These are phyloP conservation scores for Pythium coloratum DNA, from an alignment of 352 stramenopile species.

Conservation along the genomic window DNA sequence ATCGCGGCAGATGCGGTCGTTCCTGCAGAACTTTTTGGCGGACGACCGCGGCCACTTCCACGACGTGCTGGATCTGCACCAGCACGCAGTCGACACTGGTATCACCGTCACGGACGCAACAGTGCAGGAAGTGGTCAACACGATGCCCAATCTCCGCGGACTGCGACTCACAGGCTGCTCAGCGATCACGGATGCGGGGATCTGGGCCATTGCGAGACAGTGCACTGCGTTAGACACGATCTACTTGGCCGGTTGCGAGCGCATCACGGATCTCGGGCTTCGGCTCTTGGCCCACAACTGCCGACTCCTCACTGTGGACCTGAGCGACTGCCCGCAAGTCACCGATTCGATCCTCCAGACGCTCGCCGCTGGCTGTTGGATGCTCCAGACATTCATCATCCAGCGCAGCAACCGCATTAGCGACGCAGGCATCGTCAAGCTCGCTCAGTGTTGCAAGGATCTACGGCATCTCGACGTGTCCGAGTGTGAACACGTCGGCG, in stretches of 20 bases:
- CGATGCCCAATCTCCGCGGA: constrained; percentile 62
- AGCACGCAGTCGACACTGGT: constrained; percentile 87
- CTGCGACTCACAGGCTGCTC: constrained; percentile 67
- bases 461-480: constrained; percentile 84
- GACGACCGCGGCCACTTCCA: constrained; percentile 74
- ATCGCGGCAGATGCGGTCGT: constrained; percentile 84
- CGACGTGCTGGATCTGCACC: constrained; percentile 75
- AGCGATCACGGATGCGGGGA: constrained; percentile 84
- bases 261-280: constrained; percentile 88
- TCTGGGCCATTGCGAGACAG: constrained; percentile 86
- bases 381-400: constrained; percentile 81
- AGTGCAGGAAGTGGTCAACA: constrained; percentile 87
- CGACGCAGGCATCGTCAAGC: constrained; percentile 83
- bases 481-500: constrained; percentile 81
- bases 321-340: constrained; percentile 84
- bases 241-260: constrained; percentile 71
- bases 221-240: constrained; percentile 71
- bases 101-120: constrained; percentile 88
- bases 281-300: constrained; percentile 89
- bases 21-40: constrained; percentile 90
- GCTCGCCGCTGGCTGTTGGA: constrained; percentile 86
- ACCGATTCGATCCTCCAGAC: constrained; percentile 85
- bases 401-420: constrained; percentile 76
- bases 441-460: constrained; percentile 86
- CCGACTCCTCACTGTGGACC: constrained; percentile 71